Percentiles rank a stretch among this genome's conserved stretches.
These are phyloP conservation scores for Basipetospora sp. DNA, from an alignment of 2,329 filamentous ascomycete species.

Conservation along the genomic window DNA sequence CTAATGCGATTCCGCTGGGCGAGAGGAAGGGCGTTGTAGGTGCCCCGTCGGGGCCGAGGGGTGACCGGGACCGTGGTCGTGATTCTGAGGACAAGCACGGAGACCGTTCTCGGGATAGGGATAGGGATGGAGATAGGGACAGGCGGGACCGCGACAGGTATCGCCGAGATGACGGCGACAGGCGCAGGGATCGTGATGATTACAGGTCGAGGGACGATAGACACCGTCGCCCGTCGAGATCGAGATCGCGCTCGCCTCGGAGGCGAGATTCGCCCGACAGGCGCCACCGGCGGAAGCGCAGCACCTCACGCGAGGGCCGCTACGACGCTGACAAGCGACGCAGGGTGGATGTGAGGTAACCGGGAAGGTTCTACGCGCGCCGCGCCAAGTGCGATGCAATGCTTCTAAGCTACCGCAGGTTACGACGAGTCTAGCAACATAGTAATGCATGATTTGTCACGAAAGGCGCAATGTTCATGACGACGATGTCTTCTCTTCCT, in stretches of 20 bases:
- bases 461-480: too few species aligned
- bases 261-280: slow-evolving; percentile 13
- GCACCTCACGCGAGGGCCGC: slow-evolving; percentile 40
- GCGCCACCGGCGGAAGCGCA: slow-evolving; percentile 38
- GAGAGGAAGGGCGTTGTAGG: slow-evolving; percentile 30
- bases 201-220: slow-evolving; percentile 1
- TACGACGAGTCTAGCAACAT: too few species aligned
- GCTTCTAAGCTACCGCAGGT: too few species aligned
- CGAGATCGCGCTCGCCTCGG: slow-evolving; percentile 41
- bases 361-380: too few species aligned
- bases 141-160: slow-evolving; percentile 12
- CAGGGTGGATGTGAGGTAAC: slow-evolving; percentile 25
- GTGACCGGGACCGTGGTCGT: slow-evolving; percentile 21
- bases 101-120: slow-evolving; percentile 16
- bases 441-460: too few species aligned
- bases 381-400: too few species aligned
- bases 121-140: slow-evolving; percentile 18
- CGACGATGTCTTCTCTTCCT: too few species aligned
- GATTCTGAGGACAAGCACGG: slow-evolving; percentile 15
- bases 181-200: neutral
- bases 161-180: neutral
- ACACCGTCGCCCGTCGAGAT: slow-evolving; percentile 23
- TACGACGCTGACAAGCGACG: slow-evolving; percentile 45
- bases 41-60: slow-evolving; percentile 13
- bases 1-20: slow-evolving; percentile 57